phyloP scores from a whole-genome alignment of 768 basidiomycete genomes.

The Phaffia australis region DNA sequence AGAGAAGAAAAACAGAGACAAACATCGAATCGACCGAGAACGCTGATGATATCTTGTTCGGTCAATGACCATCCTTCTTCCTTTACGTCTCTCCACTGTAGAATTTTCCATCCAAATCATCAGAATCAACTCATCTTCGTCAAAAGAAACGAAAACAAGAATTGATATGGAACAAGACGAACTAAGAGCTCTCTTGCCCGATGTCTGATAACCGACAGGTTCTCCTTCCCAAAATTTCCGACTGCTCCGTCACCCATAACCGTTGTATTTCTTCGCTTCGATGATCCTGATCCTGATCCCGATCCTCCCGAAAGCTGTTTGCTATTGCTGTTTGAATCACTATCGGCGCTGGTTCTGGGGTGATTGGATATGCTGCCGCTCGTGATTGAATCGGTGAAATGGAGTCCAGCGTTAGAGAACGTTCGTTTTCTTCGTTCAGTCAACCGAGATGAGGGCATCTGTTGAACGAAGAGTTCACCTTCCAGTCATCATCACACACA shows the following conservation, averaged over 20 bases:
- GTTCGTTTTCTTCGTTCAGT: background rate
- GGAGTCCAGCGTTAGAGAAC: no score
- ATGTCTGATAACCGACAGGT: no score
- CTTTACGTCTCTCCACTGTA: background rate
- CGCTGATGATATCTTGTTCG: background rate
- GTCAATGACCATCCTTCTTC: background rate
- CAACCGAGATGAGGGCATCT: background rate
- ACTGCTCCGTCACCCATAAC: background rate
- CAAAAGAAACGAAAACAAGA: no score
- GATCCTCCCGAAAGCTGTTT: no score
- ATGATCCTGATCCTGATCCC: no score
- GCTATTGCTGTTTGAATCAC: no score
- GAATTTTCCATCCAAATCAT: background rate
- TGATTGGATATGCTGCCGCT: no score
- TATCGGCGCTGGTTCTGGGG: no score
- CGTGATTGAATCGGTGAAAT: no score
- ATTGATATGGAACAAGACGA: background rate
- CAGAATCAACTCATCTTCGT: background rate
- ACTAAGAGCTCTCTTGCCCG: background rate
- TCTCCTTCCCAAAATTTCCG: background rate
- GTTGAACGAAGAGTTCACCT: background rate
- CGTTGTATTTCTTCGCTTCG: no score
- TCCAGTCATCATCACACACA: background rate
- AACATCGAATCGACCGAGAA: constrained; percentile 3
- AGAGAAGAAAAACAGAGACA: background rate